Evolutionary conservation across 2,329 filamentous ascomycete species (phyloP).

Genomic region (Fusarium sp.): DNA sequence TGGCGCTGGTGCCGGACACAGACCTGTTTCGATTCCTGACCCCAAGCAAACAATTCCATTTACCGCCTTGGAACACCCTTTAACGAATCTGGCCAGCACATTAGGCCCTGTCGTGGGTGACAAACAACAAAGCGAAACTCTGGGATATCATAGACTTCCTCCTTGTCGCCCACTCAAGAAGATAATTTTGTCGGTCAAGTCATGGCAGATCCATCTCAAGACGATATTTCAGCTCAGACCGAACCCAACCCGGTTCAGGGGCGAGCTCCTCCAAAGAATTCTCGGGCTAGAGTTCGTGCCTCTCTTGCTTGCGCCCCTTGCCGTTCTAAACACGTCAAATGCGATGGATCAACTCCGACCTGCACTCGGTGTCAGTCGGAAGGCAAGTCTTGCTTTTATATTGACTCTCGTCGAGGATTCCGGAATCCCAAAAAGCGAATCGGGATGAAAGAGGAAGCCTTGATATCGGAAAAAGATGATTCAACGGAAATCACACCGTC

Average conservation of each 20-base stretch:
- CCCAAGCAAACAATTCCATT: conserved; percentile 15
- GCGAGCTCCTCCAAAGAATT: conserved; percentile 20
- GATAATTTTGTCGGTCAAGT: conserved; percentile 6
- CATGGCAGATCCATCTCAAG: conserved; percentile 24
- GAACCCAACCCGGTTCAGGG: conserved; percentile 6
- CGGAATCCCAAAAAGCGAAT: conserved; percentile 27
- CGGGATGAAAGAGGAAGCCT: conserved; percentile 16
- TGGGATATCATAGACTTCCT: background rate
- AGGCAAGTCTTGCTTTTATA: conserved; percentile 27
- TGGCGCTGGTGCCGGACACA: background rate
- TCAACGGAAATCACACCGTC: conserved; percentile 18
- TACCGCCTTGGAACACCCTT: conserved; percentile 8
- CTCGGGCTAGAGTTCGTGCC: conserved; percentile 31
- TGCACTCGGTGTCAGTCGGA: conserved; percentile 36
- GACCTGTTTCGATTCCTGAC: conserved; percentile 13
- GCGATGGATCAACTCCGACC: conserved; percentile 28
- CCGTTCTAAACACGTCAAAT: conserved; percentile 37
- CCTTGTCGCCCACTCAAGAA: background rate
- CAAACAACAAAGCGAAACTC: conserved; percentile 13
- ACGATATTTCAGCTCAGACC: conserved; percentile 6
- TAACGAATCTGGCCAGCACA: conserved; percentile 1
- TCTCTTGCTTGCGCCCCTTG: conserved; percentile 38
- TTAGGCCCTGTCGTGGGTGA: background rate
- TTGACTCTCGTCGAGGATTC: conserved; percentile 35
- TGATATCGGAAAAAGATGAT: conserved; percentile 4